Base-by-base conservation (phyloP, 352 stramenopile genomes). In the Phytophthora kernoviae region DNA sequence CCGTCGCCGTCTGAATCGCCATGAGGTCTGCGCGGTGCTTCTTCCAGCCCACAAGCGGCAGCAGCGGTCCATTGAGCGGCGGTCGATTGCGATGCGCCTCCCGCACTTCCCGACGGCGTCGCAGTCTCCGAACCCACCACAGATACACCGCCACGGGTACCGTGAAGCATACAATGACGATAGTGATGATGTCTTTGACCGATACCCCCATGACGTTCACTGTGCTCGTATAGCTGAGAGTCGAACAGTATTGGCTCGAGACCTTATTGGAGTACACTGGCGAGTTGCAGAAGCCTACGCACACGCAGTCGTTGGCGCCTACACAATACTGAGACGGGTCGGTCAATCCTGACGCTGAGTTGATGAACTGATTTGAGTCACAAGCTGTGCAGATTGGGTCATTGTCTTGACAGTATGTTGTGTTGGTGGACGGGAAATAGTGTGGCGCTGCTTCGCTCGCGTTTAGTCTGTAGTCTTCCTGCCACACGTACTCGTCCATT, bases 341-440 rank as follows among this genome's bases (percentile, higher is more conserved):
- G n/a, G 42, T 44, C 1, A 32, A 27, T 6, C 51, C 57, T 0
- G 44, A 62, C 12, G 64, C 55, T 3, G 65, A 67, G 7, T 62
- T 46, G 18, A 55, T 40, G 51, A 63, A 65, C 47, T 64, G 49
- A 33, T 5, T 42, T 9, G 55, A 46, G 12, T 39, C 26, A 36
- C 64, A 64, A 6, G 39, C 41, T 22, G 46, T 42, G 24, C 54
- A 67, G 17, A 61, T 54, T 12, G 61, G 36, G 54, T 79, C 66
- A 18, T 21, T 64, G 10, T 20, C 36, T 21, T 77, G 60, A 59
- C 75, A 85, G 62, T 85, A 85, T 2, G 70, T 75, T 20, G 67
- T 58, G 43, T 77, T 73, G 68, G 49, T 32, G 12, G 62, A 61
- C 21, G 68, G 65, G 34, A 71, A 77, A 48, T 69, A 81, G 62